Percentiles rank a stretch among this genome's conserved stretches.
Evolutionary conservation across 23 red algal genomes (phyloP).

Genomic region (Agarophyton chilense): DNA sequence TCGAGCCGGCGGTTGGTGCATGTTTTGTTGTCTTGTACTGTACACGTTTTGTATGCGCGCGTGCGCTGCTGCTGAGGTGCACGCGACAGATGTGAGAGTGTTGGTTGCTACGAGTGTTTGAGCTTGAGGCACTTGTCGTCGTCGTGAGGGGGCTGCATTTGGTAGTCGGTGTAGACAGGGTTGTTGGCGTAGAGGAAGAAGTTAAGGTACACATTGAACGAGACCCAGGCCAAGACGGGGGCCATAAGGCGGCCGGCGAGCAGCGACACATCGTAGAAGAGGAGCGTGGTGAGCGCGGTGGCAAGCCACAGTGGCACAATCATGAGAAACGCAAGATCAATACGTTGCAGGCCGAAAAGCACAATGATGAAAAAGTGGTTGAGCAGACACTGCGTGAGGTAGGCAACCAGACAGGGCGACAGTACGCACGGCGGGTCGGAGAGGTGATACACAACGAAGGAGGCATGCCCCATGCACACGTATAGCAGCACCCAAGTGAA

Average conservation of each 20-base stretch:
- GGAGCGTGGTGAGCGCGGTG: constrained; percentile 28
- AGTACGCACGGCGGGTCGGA: constrained; percentile 6
- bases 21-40: no score
- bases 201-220: constrained; percentile 58
- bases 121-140: neutral
- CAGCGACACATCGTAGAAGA: constrained; percentile 36
- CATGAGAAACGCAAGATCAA: constrained; percentile 61
- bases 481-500: constrained; percentile 32
- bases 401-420: constrained; percentile 19
- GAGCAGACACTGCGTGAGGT: constrained; percentile 41
- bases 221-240: constrained; percentile 49
- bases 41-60: no score
- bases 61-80: no score
- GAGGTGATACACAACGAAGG: constrained; percentile 25
- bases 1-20: no score
- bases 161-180: constrained; percentile 48
- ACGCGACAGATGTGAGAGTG: no score
- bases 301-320: constrained; percentile 57
- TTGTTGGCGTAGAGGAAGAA: constrained; percentile 32
- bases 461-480: constrained; percentile 49
- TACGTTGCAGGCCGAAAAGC: constrained; percentile 59
- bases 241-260: constrained; percentile 21
- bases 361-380: constrained; percentile 70
- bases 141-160: neutral
- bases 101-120: neutral